Percentiles rank a stretch among this genome's conserved stretches.
Evolutionary conservation across 495 filamentous ascomycete genomes (phyloP).

Genomic region (Podospora fimiseda): DNA sequence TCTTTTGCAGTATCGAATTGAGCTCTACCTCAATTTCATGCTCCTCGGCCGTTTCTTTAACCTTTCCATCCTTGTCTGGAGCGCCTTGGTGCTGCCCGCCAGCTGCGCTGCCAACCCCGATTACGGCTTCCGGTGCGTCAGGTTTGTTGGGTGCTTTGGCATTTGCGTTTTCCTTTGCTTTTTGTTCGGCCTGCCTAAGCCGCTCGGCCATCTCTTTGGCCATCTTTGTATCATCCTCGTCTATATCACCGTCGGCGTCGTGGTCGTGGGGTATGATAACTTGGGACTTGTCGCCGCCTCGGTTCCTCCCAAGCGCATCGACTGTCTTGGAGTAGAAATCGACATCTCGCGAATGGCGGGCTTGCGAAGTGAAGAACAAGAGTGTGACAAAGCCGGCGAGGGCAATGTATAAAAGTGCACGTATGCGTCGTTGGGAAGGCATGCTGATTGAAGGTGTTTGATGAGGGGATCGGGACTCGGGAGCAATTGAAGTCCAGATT

Average conservation of each 20-base stretch:
- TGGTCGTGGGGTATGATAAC: slow-evolving; percentile 31
- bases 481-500: no score
- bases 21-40: slow-evolving; percentile 56
- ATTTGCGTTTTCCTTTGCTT: slow-evolving; percentile 50
- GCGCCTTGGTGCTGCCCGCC: slow-evolving; percentile 54
- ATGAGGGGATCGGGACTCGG: no score
- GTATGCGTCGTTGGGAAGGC: slow-evolving; percentile 65
- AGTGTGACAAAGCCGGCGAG: slow-evolving; percentile 51
- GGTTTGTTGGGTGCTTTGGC: slow-evolving; percentile 49
- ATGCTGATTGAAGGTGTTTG: no score
- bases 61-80: slow-evolving; percentile 27
- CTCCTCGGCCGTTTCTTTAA: slow-evolving; percentile 51
- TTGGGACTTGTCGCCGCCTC: slow-evolving; percentile 16
- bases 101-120: slow-evolving; percentile 51
- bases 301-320: slow-evolving; percentile 37
- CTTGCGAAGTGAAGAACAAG: slow-evolving; percentile 54
- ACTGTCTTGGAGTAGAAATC: slow-evolving; percentile 54
- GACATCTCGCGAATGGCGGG: slow-evolving; percentile 28
- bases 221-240: slow-evolving; percentile 37
- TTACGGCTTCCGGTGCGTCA: slow-evolving; percentile 38
- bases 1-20: slow-evolving; percentile 68
- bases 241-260: slow-evolving; percentile 39
- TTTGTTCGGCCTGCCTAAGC: slow-evolving; percentile 44
- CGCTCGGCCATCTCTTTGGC: slow-evolving; percentile 39
- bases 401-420: slow-evolving; percentile 51